Evolutionary conservation across 108 stramenopile genomes (phyloP).

Genomic region (Nitzschia sp.): DNA sequence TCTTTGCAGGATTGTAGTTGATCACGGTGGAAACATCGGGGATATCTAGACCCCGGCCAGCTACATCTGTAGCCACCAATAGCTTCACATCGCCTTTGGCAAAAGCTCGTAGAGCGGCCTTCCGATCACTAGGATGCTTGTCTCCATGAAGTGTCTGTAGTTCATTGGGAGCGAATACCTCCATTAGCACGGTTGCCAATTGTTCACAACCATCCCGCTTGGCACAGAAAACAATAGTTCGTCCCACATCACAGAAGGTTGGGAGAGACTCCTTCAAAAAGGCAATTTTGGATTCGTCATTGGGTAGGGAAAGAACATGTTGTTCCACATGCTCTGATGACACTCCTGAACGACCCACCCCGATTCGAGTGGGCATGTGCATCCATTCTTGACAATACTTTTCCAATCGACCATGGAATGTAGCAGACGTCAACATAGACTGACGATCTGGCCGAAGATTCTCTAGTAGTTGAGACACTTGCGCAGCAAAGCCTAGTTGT

Average conservation of each 20-base stretch:
- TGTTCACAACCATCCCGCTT: conserved; percentile 69
- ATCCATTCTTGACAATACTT: conserved; percentile 64
- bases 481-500: conserved; percentile 86
- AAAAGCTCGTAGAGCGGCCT: conserved; percentile 86
- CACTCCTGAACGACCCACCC: conserved; percentile 71
- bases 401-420: conserved; percentile 62
- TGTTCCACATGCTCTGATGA: conserved; percentile 73
- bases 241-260: conserved; percentile 54
- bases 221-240: conserved; percentile 80
- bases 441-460: conserved; percentile 79
- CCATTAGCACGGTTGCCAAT: conserved; percentile 42
- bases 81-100: conserved; percentile 68
- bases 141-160: conserved; percentile 97
- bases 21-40: conserved; percentile 88
- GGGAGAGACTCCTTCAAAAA: conserved; percentile 77
- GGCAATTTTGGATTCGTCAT: conserved; percentile 48
- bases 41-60: conserved; percentile 96
- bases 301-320: conserved; percentile 76
- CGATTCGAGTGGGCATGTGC: conserved; percentile 51
- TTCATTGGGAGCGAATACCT: not conserved
- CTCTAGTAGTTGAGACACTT: conserved; percentile 77
- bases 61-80: conserved; percentile 98
- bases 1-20: conserved; percentile 91
- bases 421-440: conserved; percentile 73
- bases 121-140: conserved; percentile 89